These are phyloP conservation scores for Scheffersomyces parashehatae DNA, from an alignment of 1,139 yeast species.

Conservation along the genomic window DNA sequence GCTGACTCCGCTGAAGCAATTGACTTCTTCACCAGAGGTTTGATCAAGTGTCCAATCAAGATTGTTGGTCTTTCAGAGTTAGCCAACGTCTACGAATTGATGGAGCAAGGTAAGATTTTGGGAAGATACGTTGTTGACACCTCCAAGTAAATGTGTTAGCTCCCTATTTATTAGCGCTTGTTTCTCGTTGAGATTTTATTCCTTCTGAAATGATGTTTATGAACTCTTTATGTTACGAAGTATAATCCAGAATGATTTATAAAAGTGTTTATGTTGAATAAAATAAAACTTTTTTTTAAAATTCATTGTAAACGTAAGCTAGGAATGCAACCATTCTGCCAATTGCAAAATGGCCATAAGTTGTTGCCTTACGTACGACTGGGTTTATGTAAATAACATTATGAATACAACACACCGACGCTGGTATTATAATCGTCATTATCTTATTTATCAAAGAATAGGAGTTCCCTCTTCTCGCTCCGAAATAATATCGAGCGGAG, in stretches of 20 bases:
- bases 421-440: too few relatives aligned
- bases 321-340: too few relatives aligned
- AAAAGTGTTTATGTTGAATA: neutral
- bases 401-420: too few relatives aligned
- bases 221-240: neutral
- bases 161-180: neutral
- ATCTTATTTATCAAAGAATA: too few relatives aligned
- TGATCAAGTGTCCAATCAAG: slow-evolving; percentile 69
- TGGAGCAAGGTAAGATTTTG: slow-evolving; percentile 70
- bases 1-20: slow-evolving; percentile 77
- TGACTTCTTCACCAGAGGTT: slow-evolving; percentile 71
- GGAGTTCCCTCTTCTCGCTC: too few relatives aligned
- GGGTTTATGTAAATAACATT: too few relatives aligned
- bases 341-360: too few relatives aligned
- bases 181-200: too few relatives aligned
- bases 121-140: slow-evolving; percentile 82
- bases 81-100: slow-evolving; percentile 60
- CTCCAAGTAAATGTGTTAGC: slow-evolving; percentile 37
- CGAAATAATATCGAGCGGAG: too few relatives aligned
- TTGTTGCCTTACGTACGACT: too few relatives aligned
- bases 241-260: neutral
- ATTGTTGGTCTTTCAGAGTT: slow-evolving; percentile 67
- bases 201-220: neutral
- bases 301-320: neutral
- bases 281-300: neutral